Percentiles rank a stretch among this genome's conserved stretches.
phyloP scores from a whole-genome alignment of 2,329 filamentous ascomycete genomes.

The Rutstroemia sp. region DNA sequence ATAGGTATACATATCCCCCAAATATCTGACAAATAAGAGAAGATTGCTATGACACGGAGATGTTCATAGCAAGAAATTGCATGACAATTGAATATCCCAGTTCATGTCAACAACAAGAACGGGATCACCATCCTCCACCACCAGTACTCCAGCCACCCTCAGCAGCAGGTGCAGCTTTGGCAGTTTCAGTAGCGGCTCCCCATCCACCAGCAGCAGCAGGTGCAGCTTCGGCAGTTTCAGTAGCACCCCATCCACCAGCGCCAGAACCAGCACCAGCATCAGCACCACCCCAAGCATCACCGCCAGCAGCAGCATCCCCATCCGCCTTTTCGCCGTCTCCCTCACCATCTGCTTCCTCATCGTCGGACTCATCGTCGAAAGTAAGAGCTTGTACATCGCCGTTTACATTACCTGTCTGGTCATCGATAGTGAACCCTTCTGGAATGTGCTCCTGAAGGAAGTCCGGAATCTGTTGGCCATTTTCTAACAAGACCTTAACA shows the following conservation, averaged over 20 bases:
- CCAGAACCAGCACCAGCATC: slow-evolving; percentile 13
- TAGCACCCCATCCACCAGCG: neutral
- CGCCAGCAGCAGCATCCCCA: slow-evolving; percentile 6
- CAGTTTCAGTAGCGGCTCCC: neutral
- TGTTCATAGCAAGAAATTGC: neutral
- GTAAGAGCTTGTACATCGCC: slow-evolving; percentile 25
- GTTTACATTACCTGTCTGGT: slow-evolving; percentile 10
- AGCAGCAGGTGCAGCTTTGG: neutral
- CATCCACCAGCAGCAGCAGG: neutral
- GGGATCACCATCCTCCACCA: neutral
- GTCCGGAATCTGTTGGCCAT: slow-evolving; percentile 69
- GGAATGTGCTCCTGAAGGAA: slow-evolving; percentile 65
- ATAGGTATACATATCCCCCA: neutral
- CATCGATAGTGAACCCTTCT: slow-evolving; percentile 36
- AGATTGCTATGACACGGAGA: neutral
- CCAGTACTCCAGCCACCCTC: neutral
- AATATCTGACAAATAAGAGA: neutral
- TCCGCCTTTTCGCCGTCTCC: neutral
- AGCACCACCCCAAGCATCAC: neutral
- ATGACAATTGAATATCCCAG: neutral
- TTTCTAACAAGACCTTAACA: slow-evolving; percentile 76
- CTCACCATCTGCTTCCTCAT: slow-evolving; percentile 45
- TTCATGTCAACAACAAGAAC: neutral
- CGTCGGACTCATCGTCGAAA: slow-evolving; percentile 51
- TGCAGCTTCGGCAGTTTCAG: neutral